Base-by-base conservation (phyloP, 768 basidiomycete genomes). In the Naganishia kalamii region DNA sequence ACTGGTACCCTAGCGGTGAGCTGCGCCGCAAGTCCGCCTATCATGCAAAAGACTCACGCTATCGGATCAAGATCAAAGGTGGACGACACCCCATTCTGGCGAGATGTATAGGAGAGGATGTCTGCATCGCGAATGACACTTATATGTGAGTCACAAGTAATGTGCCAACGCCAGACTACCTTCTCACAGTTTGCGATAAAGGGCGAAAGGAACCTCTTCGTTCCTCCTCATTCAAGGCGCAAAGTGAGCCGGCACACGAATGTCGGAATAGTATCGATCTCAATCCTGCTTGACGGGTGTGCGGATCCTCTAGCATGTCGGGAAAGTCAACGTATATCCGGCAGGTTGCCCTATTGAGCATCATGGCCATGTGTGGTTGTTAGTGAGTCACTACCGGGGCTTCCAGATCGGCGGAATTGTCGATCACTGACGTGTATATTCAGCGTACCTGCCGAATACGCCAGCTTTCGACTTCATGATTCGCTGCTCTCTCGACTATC, bases 181-280 rank as follows among this genome's bases (percentile, higher is more conserved):
- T 3, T n/a, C 40, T 60, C 54, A 21, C 10, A 44, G 29, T 13
- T 21, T 12, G 13, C 17, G 11, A 19, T 30, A 25, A 4, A 68
- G 66, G 33, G 60, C 62, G 8, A 21, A 21, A 25, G 60, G 51
- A 6, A 33, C 49, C 37, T 37, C 40, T 44, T 63, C 84, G 1
- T 98, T 99, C 74, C 92, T 97, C 77, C 84, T 97, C 32, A 83
- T 99, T 33, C 91, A 90, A 68, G 93, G 93, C 0, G 90, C 90
- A 2, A 79, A 78, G 75, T 78, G 32, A 64, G 73, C 40, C 12
- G 17, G n/a, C 33, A 17, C 6, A 13, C 37, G 7, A 41, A 13
- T 8, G 44, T 8, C 11, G 6, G n/a, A 57, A 19, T 32, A 21
- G 8, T 60, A 19, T 4, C 10, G 8, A n/a, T 10, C 10, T 41